These are phyloP conservation scores for Torrubiellomyces zombiae DNA, from an alignment of 2,329 filamentous ascomycete species.

Conservation along the genomic window DNA sequence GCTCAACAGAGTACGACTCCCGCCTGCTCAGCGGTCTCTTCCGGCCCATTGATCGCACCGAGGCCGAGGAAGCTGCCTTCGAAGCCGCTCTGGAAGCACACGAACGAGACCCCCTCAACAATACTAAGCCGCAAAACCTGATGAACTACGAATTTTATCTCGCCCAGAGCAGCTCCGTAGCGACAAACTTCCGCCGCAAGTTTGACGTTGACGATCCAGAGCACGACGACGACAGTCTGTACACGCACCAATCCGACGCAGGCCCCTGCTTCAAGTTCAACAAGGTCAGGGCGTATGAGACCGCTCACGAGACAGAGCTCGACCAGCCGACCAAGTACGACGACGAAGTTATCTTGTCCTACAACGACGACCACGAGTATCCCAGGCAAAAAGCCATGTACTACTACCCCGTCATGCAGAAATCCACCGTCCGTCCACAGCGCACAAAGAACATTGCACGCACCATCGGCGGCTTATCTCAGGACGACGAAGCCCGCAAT, in stretches of 20 bases:
- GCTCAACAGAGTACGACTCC: constrained; percentile 34
- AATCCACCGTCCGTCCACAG: constrained; percentile 43
- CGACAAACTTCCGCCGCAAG: constrained; percentile 39
- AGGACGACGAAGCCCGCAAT: constrained; percentile 31
- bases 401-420: constrained; percentile 54
- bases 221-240: constrained; percentile 35
- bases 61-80: constrained; percentile 35
- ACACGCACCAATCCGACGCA: constrained; percentile 31
- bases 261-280: constrained; percentile 42
- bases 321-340: constrained; percentile 43
- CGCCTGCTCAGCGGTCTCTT: constrained; percentile 46
- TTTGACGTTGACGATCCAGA: constrained; percentile 42
- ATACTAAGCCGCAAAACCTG: constrained; percentile 37
- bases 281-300: constrained; percentile 48
- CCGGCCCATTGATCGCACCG: constrained; percentile 38
- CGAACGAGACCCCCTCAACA: constrained; percentile 37
- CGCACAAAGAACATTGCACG: constrained; percentile 46
- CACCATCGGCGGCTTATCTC: constrained; percentile 25
- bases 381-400: constrained; percentile 41
- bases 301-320: constrained; percentile 37
- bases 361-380: constrained; percentile 34
- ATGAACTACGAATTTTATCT: constrained; percentile 55
- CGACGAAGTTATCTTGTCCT: constrained; percentile 44
- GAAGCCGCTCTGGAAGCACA: constrained; percentile 34
- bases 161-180: constrained; percentile 28